Evolutionary conservation across 441 rosid species (phyloP).

Genomic region (Breynia disticha): DNA sequence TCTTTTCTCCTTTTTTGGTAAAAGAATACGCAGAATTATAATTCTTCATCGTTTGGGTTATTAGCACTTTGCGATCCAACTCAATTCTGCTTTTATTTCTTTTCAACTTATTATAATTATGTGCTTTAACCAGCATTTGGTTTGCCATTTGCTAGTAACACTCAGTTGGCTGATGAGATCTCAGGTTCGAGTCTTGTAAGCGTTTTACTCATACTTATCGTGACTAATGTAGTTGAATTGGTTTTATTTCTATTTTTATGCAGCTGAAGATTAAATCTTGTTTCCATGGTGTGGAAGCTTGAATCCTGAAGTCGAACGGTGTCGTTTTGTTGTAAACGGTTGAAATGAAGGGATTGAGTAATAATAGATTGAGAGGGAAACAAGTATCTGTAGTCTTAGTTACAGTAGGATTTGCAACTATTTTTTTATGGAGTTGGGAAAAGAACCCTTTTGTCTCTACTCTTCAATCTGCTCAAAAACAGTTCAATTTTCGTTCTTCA

Average conservation of each 20-base stretch:
- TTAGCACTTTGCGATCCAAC: too few species aligned
- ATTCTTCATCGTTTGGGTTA: too few species aligned
- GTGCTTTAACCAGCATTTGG: too few species aligned
- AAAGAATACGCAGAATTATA: too few species aligned
- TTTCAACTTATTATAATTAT: too few species aligned
- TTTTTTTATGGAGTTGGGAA: conserved; percentile 37
- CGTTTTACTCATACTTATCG: too few species aligned
- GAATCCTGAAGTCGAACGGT: background rate
- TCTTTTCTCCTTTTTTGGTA: background rate
- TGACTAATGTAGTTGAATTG: too few species aligned
- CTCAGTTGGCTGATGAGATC: too few species aligned
- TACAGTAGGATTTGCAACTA: conserved; percentile 22
- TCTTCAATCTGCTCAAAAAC: conserved; percentile 24
- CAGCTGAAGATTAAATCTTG: background rate
- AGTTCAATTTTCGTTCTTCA: conserved; percentile 30
- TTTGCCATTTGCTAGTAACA: too few species aligned
- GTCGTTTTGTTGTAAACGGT: background rate
- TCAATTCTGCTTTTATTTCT: too few species aligned
- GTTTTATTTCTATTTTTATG: too few species aligned
- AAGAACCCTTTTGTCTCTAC: conserved; percentile 34
- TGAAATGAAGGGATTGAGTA: conserved; percentile 36
- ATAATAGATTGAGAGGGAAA: conserved; percentile 26
- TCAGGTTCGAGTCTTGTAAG: too few species aligned
- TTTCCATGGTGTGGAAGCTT: background rate
- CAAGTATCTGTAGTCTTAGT: conserved; percentile 25